Evolutionary conservation across 2,329 filamentous ascomycete species (phyloP).

Genomic region (Neofusicoccum laricinum): DNA sequence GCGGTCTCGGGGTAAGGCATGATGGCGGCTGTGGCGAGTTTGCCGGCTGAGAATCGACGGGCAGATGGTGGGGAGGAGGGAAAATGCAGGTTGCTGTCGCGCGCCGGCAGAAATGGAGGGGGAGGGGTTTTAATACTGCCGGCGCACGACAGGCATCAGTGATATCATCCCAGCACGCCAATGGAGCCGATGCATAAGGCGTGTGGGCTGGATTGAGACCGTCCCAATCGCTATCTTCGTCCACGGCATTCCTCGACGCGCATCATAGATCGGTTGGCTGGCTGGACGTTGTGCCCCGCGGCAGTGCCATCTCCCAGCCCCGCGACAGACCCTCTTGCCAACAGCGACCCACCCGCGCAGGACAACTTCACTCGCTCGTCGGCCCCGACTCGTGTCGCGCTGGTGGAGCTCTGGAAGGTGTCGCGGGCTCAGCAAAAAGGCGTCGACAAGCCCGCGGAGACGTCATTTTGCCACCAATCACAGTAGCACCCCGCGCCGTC

Average conservation of each 20-base stretch:
- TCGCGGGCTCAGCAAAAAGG: slow-evolving; percentile 5
- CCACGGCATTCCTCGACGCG: neutral
- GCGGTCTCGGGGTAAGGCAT: slow-evolving; percentile 54
- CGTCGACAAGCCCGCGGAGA: neutral
- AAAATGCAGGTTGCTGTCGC: neutral
- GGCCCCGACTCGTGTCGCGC: neutral
- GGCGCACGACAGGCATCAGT: neutral
- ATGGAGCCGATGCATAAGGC: slow-evolving; percentile 6
- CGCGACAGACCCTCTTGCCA: neutral
- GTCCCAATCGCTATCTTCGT: neutral
- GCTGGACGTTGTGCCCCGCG: neutral
- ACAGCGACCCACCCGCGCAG: neutral
- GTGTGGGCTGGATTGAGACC: neutral
- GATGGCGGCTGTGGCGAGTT: slow-evolving; percentile 20
- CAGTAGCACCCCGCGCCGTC: neutral
- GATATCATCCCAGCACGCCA: slow-evolving; percentile 13
- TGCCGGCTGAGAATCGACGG: neutral
- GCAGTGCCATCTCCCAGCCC: neutral
- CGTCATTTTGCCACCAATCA: slow-evolving; percentile 18
- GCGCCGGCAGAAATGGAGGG: slow-evolving; percentile 7
- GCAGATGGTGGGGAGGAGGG: neutral
- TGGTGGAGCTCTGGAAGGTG: slow-evolving; percentile 7
- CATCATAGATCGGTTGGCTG: slow-evolving; percentile 7
- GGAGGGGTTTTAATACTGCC: slow-evolving; percentile 16
- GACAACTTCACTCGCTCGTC: neutral